These are phyloP conservation scores for Penicillium cinerascens DNA, from an alignment of 495 filamentous ascomycete genomes.

Conservation along the genomic window DNA sequence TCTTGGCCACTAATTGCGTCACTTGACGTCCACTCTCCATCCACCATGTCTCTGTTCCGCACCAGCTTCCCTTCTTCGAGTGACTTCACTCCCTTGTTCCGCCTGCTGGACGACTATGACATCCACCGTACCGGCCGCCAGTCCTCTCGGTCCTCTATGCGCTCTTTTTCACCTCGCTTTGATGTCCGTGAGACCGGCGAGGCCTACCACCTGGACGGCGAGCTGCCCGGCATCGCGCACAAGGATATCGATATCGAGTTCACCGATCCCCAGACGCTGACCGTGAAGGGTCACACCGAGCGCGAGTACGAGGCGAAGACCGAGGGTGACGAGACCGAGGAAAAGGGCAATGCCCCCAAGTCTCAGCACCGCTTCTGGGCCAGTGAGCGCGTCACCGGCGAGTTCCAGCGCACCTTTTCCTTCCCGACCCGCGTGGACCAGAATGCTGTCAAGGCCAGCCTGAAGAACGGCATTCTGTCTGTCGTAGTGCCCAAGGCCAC, in stretches of 20 bases:
- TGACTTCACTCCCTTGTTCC: slow-evolving; percentile 46
- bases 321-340: slow-evolving; percentile 28
- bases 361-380: slow-evolving; percentile 68
- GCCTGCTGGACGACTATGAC: slow-evolving; percentile 46
- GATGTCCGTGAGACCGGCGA: slow-evolving; percentile 71
- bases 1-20: not conserved
- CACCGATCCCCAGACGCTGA: slow-evolving; percentile 73
- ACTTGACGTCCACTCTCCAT: slow-evolving; percentile 2
- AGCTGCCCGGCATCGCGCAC: slow-evolving; percentile 80
- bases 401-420: slow-evolving; percentile 77
- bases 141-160: slow-evolving; percentile 12
- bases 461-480: slow-evolving; percentile 76
- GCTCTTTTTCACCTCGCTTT: slow-evolving; percentile 70
- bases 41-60: slow-evolving; percentile 41
- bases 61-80: slow-evolving; percentile 26
- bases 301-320: slow-evolving; percentile 51
- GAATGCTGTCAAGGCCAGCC: slow-evolving; percentile 69
- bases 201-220: slow-evolving; percentile 81
- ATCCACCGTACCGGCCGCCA: slow-evolving; percentile 31
- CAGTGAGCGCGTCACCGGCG: slow-evolving; percentile 75
- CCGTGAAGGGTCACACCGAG: slow-evolving; percentile 63
- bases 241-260: slow-evolving; percentile 83
- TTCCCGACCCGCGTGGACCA: slow-evolving; percentile 77
- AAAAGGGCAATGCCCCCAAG: slow-evolving; percentile 26
- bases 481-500: slow-evolving; percentile 79